Base-by-base conservation (phyloP, 495 filamentous ascomycete species). In the Pseudotulostoma volvatum region DNA sequence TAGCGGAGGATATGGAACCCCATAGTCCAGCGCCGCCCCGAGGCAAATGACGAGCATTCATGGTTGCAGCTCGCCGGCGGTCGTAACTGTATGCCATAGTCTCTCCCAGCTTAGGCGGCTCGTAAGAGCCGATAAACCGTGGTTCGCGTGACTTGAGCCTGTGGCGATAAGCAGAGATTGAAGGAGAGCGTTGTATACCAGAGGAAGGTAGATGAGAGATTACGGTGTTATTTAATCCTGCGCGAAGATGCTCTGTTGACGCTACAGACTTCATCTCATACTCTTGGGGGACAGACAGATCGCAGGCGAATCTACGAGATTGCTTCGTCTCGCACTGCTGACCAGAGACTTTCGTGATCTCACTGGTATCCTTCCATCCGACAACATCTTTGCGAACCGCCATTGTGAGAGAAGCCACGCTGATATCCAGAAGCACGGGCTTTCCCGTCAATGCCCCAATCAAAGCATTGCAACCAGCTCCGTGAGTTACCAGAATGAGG, bases 381-480 rank as follows among this genome's bases (percentile, higher is more conserved):
- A 42, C 44, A 32, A 43, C 49, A 3, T 74, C 69, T 31, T 78
- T 79, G 28, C 81, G 73, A 19, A 81, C 73, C 8, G 88, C 87
- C 77, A 95, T 78, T 0, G 90, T 94, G 18, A 97, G 66, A 0
- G 85, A 93, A 7, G 87, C 81, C 60, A 88, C 84, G 21, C 74
- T 78, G 11, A 96, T 81, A 52, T 96, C 87, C 35, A 90, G 67
- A 5, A 99, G 68, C 1, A 88, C 81, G 0, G 90, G 84, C 44
- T 88, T 79, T 38, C 87, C 79, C 0, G 83, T 92, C 39, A 99
- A 64, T 3, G 84, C 84, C 4, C 88, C 86, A 36, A 96, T 86
- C 34, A 99, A 57, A 0, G 90, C 92, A 59, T 99, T 99, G 58
- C 90, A 93, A 35, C 87, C 92, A 8, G 92, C 92, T n/a, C 88